A percentile compares a stretch with the other conserved stretches of the same genome.
Evolutionary conservation across 768 basidiomycete genomes (phyloP).

Genomic region (Sarcomyxa edulis): DNA sequence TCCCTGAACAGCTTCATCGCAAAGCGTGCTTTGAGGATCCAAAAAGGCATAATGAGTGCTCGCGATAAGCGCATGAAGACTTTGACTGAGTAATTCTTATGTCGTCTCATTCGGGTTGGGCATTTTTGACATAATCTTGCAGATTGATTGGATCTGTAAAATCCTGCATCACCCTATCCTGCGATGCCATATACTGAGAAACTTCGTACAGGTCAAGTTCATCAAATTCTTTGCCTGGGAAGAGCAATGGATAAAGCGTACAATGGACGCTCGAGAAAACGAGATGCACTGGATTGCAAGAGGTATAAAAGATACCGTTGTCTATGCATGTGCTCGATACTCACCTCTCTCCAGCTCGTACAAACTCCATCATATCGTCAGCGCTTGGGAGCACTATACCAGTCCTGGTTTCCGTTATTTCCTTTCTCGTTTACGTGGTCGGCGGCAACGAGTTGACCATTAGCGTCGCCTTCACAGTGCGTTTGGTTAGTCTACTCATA

Average conservation of each 20-base stretch:
- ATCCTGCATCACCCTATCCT: too few relatives aligned
- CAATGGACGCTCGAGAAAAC: constrained; percentile 53
- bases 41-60: constrained; percentile 54
- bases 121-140: too few relatives aligned
- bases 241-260: constrained; percentile 66
- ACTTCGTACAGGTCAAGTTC: constrained; percentile 65
- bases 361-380: constrained; percentile 70
- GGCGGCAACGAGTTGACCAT: constrained; percentile 73
- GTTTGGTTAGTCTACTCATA: too few relatives aligned
- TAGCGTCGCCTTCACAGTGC: constrained; percentile 77
- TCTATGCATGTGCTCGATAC: too few relatives aligned
- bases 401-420: constrained; percentile 72
- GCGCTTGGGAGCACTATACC: constrained; percentile 73
- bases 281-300: constrained; percentile 81
- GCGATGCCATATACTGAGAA: too few relatives aligned
- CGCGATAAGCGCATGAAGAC: constrained; percentile 76
- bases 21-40: constrained; percentile 51
- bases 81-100: constrained; percentile 73
- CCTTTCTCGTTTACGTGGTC: constrained; percentile 71
- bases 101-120: too few relatives aligned
- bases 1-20: constrained; percentile 70
- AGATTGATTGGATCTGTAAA: constrained; percentile 63
- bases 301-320: too few relatives aligned
- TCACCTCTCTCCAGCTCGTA: constrained; percentile 38
- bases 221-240: constrained; percentile 87